Evolutionary conservation across 768 basidiomycete species (phyloP), one percentile per base, ranked within the genome.

Genomic region (Pleurotus citrinopileatus): DNA sequence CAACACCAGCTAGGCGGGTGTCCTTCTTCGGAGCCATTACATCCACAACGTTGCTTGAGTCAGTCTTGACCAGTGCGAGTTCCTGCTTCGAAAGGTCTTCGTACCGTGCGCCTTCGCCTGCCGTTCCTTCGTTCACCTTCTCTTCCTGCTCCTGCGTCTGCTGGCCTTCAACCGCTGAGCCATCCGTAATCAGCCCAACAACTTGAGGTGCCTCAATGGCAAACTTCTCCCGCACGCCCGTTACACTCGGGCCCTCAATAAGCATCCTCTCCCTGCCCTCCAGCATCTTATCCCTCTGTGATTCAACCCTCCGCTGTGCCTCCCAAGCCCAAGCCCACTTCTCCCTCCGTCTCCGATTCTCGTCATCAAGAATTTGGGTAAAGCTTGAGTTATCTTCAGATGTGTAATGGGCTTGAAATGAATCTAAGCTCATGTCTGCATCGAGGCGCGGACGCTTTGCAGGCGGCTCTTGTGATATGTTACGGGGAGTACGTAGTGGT

Each of bases 361-460:
- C 96, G 52, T 88, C 84, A 55, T 94, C 84, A 52, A 99, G 71
- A 55, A 98, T 95, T 58, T 91, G 79, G 7, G 94, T 92, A 67
- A 99, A 98, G 56, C 94, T 97, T 4, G 95, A 85, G 67, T 99
- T 99, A 70, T 99, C 97, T 65, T 98, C 94, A 0, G 94, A 97
- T 1, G 97, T 98, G 67, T 92, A 97, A 38, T 80, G 81, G 0
- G 91, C 83, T 67, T 98, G 97, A 67, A 98, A 99, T 13, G 73
- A 73, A 66, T 98, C 94, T 15, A 98, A 78, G 53, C 80, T 85
- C 64, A 93, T 71, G 55, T 74, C 66, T 2, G 74, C 72, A 60
- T 91, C 79, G 61, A 81, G 85, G 53, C 80, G 81, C 27, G 76
- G 63, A 53, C 84, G 78, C 70, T 92, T 86, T 57, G 66, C 57